Base-by-base conservation (phyloP, 306 rosid species). In the Vicia faba region DNA sequence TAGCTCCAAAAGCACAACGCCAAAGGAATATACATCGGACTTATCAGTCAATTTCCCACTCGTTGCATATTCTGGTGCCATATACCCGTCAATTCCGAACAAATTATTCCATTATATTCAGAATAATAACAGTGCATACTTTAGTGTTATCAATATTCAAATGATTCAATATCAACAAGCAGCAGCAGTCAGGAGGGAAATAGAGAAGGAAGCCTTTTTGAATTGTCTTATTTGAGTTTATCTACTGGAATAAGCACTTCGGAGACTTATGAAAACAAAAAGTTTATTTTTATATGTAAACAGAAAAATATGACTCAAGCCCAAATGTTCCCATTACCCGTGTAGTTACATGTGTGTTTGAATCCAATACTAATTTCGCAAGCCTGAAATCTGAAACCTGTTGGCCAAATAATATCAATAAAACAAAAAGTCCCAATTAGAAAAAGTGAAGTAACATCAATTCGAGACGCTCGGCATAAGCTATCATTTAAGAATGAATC, bases 251-350 rank as follows among this genome's bases (percentile, higher is more conserved):
- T 23, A 1, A 23, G n/a, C 25, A 23, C 3, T 25, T 25, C 28
- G 2, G 28, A 25, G 3, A 25, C 2, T 25, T 25, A 0, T 25
- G 28, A 3, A 25, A 25, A 3, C 2, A 3, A 25, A 25, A 0
- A 25, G 2, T 3, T 25, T 25, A 25, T 25, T 25, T 25, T 25
- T 3, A 25, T 2, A 25, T 25, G 28, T 25, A 25, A 25, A 2
- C 2, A 25, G 28, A 25, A 25, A 25, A 2, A 25, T 25, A 25
- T 25, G 28, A 20, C 23, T 20, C 11, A 54, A 67, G 68, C 97
- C 97, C 99, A 68, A 95, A 95, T 62, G 99, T 95, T 78, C 97
- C 99, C 99, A 95, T 95, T 16, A 95, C 99, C 46, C 99, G 95
- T 56, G 99, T 95, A 20, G 97, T 86, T 38, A 95, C 86, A 48